phyloP scores from a whole-genome alignment of 768 basidiomycete species.

The Tulasnella sp. region DNA sequence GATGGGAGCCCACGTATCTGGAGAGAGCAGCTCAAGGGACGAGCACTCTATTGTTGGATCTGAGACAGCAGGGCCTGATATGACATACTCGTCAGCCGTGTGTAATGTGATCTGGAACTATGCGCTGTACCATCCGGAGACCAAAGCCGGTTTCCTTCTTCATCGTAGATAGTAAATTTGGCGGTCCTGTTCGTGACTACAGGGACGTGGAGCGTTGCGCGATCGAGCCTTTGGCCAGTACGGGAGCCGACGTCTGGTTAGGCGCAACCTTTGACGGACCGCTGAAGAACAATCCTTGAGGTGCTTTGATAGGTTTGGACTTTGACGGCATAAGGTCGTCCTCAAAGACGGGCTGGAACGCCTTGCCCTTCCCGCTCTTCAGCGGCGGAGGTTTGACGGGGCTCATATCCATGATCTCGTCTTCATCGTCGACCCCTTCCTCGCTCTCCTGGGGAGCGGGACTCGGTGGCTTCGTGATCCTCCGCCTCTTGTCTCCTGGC shows the following conservation, averaged over 20 bases:
- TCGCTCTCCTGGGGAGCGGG: slow-evolving; percentile 10
- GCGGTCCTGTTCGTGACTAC: slow-evolving; percentile 77
- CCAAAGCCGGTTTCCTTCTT: slow-evolving; percentile 77
- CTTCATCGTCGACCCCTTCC: slow-evolving; percentile 8
- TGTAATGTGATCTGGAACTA: slow-evolving; percentile 1
- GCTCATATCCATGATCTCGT: slow-evolving; percentile 28
- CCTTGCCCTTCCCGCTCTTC: slow-evolving; percentile 27
- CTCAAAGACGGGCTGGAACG: slow-evolving; percentile 29
- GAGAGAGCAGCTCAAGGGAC: slow-evolving; percentile 85
- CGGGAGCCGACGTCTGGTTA: background rate
- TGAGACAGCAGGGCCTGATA: slow-evolving; percentile 66
- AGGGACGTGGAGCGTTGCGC: slow-evolving; percentile 76
- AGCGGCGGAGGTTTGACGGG: slow-evolving; percentile 21
- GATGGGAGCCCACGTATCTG: slow-evolving; percentile 86
- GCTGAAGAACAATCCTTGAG: slow-evolving; percentile 14
- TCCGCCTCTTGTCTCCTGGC: slow-evolving; percentile 31
- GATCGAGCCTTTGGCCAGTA: slow-evolving; percentile 54
- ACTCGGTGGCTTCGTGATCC: background rate
- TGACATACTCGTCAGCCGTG: background rate
- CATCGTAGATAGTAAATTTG: slow-evolving; percentile 82
- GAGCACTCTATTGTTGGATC: slow-evolving; percentile 77
- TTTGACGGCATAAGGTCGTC: slow-evolving; percentile 7
- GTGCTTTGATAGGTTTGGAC: background rate
- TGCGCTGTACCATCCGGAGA: slow-evolving; percentile 64
- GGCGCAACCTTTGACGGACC: background rate